Evolutionary conservation across 2,329 filamentous ascomycete species (phyloP).

Genomic region (Alternaria hordeiaustralica): DNA sequence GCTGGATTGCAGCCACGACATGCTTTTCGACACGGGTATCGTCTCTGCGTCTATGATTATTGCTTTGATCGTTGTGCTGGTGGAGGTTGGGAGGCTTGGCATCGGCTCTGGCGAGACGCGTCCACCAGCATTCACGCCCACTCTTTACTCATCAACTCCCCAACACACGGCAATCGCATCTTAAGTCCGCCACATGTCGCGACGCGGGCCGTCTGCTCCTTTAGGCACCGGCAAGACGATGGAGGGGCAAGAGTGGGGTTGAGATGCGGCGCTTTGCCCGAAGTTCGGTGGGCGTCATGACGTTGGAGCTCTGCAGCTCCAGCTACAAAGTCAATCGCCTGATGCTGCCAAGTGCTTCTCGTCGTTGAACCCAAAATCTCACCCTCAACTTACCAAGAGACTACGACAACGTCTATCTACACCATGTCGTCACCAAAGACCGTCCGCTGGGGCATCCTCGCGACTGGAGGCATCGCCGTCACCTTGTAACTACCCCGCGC

Average conservation of each 20-base stretch:
- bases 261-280: constrained; percentile 7
- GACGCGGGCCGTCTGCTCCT: constrained; percentile 3
- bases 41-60: background rate
- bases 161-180: background rate
- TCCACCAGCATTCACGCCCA: background rate
- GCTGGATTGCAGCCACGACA: background rate
- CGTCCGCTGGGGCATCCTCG: constrained; percentile 56
- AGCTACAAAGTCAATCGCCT: background rate
- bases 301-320: constrained; percentile 14
- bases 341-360: background rate
- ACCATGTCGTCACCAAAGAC: constrained; percentile 46
- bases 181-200: background rate
- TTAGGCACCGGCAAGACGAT: constrained; percentile 10
- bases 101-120: background rate
- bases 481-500: constrained; percentile 48
- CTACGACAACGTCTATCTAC: background rate
- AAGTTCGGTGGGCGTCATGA: constrained; percentile 16
- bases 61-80: background rate
- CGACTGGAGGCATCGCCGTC: constrained; percentile 57
- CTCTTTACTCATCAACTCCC: background rate
- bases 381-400: background rate
- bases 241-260: constrained; percentile 26
- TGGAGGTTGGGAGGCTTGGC: background rate
- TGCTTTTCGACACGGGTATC: background rate
- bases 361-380: background rate